phyloP scores from a whole-genome alignment of 352 stramenopile genomes.

The Aphanomyces astaci region DNA sequence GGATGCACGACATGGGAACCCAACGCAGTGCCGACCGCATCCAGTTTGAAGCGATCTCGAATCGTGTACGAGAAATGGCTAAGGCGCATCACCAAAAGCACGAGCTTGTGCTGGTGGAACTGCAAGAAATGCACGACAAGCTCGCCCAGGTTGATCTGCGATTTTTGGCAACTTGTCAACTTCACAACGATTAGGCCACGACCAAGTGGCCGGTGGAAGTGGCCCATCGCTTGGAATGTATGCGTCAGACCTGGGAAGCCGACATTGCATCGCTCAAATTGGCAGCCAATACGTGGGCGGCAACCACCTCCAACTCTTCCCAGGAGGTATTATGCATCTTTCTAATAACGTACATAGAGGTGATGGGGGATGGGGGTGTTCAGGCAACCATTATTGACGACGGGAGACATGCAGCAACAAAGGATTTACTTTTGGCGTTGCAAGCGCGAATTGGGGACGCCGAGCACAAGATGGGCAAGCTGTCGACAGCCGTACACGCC shows the following conservation, averaged over 20 bases:
- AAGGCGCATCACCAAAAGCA: constrained; percentile 32
- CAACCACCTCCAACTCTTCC: neutral
- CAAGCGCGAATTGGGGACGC: neutral
- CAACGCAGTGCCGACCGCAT: constrained; percentile 43
- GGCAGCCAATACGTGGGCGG: neutral
- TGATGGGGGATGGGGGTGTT: no score
- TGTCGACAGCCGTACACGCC: neutral
- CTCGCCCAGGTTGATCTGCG: neutral
- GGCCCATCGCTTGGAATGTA: neutral
- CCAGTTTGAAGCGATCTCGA: constrained; percentile 55
- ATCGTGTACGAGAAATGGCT: constrained; percentile 40
- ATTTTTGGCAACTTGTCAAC: neutral
- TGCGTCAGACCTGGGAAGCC: neutral
- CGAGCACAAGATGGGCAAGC: neutral
- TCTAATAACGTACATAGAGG: no score
- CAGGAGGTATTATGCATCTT: neutral
- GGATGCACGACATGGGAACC: constrained; percentile 34
- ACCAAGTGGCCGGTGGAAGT: constrained; percentile 13
- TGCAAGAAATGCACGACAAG: neutral
- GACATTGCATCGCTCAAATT: constrained; percentile 7
- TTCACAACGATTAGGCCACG: neutral
- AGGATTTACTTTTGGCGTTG: neutral
- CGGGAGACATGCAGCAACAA: neutral
- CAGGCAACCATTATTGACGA: no score
- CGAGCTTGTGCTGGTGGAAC: neutral